Base-by-base conservation (phyloP, 805 yeast species). In the Spencermartinsiella europaea region DNA sequence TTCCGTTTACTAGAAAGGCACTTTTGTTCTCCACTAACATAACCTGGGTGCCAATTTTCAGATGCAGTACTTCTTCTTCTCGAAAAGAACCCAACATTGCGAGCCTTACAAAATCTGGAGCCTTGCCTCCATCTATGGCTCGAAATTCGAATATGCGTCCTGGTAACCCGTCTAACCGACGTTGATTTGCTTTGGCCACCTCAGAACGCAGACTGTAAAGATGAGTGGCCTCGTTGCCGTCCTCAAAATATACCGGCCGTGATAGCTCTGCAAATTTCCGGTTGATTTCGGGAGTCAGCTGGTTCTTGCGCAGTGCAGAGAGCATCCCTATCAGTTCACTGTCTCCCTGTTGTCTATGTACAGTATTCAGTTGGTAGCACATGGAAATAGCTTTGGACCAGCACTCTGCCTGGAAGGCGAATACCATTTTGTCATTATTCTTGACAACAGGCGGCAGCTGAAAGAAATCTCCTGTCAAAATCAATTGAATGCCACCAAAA, bases 401-500 rank as follows among this genome's bases (percentile, higher is more conserved):
- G 34, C 78, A 67, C 5, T 68, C 59, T 4, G 87, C 74, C 59
- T 88, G 83, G 59, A 93, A 93, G 52, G 95, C 83, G 57, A 83
- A 87, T 28, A 25, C 63, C 61, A 1, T 70, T 61, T 22, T 25
- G 68, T 5, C 25, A 8, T 35, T 25, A 21, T n/a, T 17, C 19
- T 15, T 45, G 20, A 15, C 38, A 15, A 91, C 95, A 0, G 99
- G 98, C 0, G 99, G 98, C 46, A 91, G 70, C 66, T 91, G 99
- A 65, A 83, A 90, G 62, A 91, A 93, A 65, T 91, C 99, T 15
- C 99, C 99, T 3, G 95, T 83, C 21, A 89, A 65, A 12, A 91
- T 77, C 10, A 91, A 58, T 62, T 91, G 98, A 40, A 93, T 81
- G 0, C 98, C 98, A 4, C 98, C 99, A 70, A 91, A 93, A 60